A percentile compares a stretch with the other conserved stretches of the same genome.
phyloP scores from a whole-genome alignment of 306 rosid genomes.

The Lablab purpureus region DNA sequence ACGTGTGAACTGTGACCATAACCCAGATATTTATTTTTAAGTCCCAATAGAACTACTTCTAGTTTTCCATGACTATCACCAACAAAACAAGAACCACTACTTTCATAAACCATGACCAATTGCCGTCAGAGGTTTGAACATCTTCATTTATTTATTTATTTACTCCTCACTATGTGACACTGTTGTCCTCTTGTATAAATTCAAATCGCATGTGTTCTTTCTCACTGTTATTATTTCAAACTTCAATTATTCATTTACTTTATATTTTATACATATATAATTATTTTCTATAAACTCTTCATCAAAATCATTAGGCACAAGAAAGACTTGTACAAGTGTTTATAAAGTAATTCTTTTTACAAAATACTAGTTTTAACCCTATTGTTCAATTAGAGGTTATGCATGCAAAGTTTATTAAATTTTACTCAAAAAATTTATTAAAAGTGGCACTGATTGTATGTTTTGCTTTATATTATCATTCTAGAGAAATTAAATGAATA shows the following conservation, averaged over 20 bases:
- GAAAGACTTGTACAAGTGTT: neutral
- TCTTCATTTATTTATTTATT: neutral
- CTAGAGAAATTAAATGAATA: neutral
- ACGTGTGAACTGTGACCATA: constrained; percentile 46
- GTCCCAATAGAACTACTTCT: constrained; percentile 37
- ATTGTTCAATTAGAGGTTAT: neutral
- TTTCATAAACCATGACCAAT: constrained; percentile 40
- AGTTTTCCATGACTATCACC: constrained; percentile 43
- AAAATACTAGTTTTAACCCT: neutral
- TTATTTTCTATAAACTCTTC: neutral
- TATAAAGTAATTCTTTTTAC: neutral
- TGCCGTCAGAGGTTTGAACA: constrained; percentile 4
- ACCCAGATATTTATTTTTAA: neutral
- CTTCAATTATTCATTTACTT: neutral
- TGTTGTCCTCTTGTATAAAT: neutral
- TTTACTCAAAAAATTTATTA: neutral
- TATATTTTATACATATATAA: neutral
- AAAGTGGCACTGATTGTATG: neutral
- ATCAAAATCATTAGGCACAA: neutral
- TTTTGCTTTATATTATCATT: neutral
- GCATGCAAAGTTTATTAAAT: neutral
- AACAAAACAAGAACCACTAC: constrained; percentile 15
- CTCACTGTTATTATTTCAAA: neutral
- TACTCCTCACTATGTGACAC: neutral
- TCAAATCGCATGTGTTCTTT: neutral